Evolutionary conservation across 768 basidiomycete genomes (phyloP).

Genomic region (Pilatotrama ljubarskyi): DNA sequence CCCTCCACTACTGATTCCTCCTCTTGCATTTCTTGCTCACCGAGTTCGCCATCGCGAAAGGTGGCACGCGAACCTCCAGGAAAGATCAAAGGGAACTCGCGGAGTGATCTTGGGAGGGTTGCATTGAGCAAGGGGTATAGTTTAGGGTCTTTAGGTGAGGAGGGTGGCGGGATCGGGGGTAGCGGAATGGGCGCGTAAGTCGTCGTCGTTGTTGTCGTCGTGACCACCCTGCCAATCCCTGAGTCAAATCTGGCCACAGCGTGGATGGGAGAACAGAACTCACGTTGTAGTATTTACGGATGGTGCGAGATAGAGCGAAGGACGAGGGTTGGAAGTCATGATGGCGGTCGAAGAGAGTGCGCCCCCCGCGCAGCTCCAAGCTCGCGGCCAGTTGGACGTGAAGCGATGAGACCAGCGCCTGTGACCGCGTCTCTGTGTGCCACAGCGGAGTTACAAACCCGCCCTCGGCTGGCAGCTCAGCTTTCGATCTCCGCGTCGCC

Average conservation of each 20-base stretch:
- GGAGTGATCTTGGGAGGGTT: constrained; percentile 68
- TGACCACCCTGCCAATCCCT: constrained; percentile 63
- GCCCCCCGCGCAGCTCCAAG: constrained; percentile 20
- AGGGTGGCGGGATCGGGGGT: constrained; percentile 69
- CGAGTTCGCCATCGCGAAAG: constrained; percentile 69
- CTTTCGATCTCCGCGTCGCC: not conserved
- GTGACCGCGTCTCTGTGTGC: constrained; percentile 14
- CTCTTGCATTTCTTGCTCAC: constrained; percentile 67
- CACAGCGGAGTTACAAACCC: constrained; percentile 22
- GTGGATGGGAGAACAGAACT: constrained; percentile 31
- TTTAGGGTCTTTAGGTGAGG: constrained; percentile 75
- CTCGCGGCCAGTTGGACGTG: constrained; percentile 20
- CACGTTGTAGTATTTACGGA: constrained; percentile 87
- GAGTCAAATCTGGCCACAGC: not conserved
- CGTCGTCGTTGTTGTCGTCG: constrained; percentile 90
- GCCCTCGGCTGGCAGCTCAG: not conserved
- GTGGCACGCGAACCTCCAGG: constrained; percentile 80
- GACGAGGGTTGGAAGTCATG: constrained; percentile 67
- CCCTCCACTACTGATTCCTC: constrained; percentile 69
- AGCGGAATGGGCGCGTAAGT: constrained; percentile 87
- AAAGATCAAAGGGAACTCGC: constrained; percentile 76
- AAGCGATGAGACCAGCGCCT: constrained; percentile 18
- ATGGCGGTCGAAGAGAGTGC: constrained; percentile 34
- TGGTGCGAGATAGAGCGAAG: constrained; percentile 71
- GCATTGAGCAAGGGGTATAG: constrained; percentile 77